These are phyloP conservation scores for Celoporthe dispersa DNA, from an alignment of 2,329 filamentous ascomycete species.

Conservation along the genomic window DNA sequence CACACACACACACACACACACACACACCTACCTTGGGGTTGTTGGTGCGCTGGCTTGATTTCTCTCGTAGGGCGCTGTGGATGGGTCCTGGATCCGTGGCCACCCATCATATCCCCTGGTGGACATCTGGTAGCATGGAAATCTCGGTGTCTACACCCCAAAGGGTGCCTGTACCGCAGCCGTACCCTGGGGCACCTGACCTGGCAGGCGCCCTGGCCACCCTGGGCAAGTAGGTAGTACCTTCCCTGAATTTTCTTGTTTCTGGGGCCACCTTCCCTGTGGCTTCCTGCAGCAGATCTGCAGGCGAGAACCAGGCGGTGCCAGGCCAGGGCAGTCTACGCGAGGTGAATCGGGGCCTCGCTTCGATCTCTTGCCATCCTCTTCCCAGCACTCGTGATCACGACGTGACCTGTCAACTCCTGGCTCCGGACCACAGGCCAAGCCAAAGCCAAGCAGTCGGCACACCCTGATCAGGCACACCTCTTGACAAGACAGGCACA, in stretches of 20 bases:
- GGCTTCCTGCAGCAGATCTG: too few relatives aligned
- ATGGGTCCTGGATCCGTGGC: background rate
- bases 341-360: conserved; percentile 1
- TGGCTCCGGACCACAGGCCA: background rate
- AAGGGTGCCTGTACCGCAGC: background rate
- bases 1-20: too few relatives aligned
- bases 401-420: background rate
- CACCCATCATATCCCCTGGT: background rate
- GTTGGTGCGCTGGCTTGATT: background rate
- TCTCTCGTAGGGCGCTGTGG: background rate
- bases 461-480: background rate
- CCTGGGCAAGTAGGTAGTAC: too few relatives aligned
- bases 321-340: background rate
- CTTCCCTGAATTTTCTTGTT: too few relatives aligned
- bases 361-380: background rate
- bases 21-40: too few relatives aligned
- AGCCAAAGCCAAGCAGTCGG: background rate
- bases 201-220: background rate
- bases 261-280: too few relatives aligned
- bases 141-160: background rate
- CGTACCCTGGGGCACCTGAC: background rate
- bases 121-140: background rate
- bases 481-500: too few relatives aligned
- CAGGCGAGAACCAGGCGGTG: background rate
- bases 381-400: background rate